Evolutionary conservation across 345 rosid genomes (phyloP).

Genomic region (Salix koriyanagi): DNA sequence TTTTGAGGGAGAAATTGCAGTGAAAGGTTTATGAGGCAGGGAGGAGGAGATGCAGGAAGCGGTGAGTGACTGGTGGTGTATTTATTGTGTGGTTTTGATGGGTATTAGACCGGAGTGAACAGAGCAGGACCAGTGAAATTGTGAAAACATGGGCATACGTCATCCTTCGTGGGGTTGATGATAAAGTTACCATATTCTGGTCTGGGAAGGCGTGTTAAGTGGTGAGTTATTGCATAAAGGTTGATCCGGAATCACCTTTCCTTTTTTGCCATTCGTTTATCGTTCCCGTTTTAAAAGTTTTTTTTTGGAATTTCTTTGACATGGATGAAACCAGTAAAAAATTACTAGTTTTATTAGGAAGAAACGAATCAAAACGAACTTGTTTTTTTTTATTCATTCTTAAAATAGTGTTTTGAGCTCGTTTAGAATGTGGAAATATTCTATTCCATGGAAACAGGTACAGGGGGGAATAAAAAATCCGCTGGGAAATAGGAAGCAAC

Average conservation of each 20-base stretch:
- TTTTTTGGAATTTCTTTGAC: too few relatives aligned
- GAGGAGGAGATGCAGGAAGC: background rate
- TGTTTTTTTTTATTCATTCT: too few relatives aligned
- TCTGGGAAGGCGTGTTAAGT: background rate
- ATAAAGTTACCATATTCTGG: background rate
- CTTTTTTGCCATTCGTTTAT: background rate
- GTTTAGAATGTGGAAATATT: too few relatives aligned
- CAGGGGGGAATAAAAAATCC: too few relatives aligned
- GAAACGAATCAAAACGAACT: too few relatives aligned
- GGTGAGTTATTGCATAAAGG: background rate
- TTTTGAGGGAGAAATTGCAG: background rate
- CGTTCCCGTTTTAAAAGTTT: too few relatives aligned
- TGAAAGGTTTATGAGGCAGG: background rate
- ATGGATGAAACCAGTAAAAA: too few relatives aligned
- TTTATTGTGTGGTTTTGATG: background rate
- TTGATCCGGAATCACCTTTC: background rate
- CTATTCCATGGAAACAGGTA: too few relatives aligned
- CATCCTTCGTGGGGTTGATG: background rate
- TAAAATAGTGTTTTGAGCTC: too few relatives aligned
- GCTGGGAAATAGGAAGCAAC: background rate
- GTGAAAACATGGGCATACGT: background rate
- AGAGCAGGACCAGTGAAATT: background rate
- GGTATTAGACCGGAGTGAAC: background rate
- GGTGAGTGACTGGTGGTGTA: background rate
- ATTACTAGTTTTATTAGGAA: too few relatives aligned